Conservation (phyloP, 2,329 filamentous ascomycete genomes). For the Alternaria angustiovoidea region DNA sequence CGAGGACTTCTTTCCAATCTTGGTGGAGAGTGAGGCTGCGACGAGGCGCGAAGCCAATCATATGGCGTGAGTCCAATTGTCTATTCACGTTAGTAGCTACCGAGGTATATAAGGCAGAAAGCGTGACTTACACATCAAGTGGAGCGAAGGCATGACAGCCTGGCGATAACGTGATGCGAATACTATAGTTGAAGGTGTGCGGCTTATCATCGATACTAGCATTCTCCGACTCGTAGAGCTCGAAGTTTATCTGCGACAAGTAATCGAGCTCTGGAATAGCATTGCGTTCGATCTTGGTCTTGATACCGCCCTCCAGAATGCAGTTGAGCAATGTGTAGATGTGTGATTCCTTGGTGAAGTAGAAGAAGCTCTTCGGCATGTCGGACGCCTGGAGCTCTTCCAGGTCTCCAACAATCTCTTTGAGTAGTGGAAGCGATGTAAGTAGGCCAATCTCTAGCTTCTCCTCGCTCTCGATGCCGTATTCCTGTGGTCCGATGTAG, state of each 20-base stretch:
- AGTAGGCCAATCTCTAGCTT: constrained; percentile 98
- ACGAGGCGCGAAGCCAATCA: constrained; percentile 91
- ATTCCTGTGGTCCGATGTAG: constrained; percentile 98
- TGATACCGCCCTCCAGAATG: constrained; percentile 94
- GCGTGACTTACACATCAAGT: constrained; percentile 72
- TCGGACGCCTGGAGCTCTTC: constrained; percentile 97
- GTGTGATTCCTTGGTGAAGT: constrained; percentile 99
- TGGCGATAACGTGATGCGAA: constrained; percentile 93
- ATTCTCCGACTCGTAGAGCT: constrained; percentile 94
- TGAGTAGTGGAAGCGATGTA: constrained; percentile 90
- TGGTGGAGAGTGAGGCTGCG: constrained; percentile 88
- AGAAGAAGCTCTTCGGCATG: constrained; percentile 95
- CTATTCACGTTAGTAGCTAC: constrained; percentile 28
- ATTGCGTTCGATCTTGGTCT: constrained; percentile 94
- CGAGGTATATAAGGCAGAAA: background rate
- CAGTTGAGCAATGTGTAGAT: constrained; percentile 98
- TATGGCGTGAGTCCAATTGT: constrained; percentile 93
- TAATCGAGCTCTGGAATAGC: constrained; percentile 98
- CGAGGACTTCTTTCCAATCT: constrained; percentile 97
- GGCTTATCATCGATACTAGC: constrained; percentile 65
- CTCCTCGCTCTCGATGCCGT: constrained; percentile 92
- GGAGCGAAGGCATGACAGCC: constrained; percentile 97
- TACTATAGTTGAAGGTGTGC: constrained; percentile 89
- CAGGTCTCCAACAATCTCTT: constrained; percentile 95
- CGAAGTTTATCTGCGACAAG: constrained; percentile 96